Base-by-base conservation (phyloP, 805 yeast species). In the Dipodascus geniculatus region DNA sequence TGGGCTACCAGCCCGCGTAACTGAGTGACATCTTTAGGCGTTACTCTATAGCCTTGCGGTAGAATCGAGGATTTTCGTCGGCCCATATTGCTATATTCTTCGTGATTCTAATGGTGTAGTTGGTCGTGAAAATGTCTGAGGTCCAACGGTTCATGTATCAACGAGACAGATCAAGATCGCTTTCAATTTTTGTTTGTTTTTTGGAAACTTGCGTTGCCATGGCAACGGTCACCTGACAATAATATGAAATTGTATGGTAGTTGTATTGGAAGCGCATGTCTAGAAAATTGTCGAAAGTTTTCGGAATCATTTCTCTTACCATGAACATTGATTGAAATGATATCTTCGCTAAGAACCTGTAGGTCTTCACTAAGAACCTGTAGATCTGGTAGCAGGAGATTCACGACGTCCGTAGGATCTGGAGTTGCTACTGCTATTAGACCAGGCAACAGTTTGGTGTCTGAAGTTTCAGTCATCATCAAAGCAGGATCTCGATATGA, bases 401-500 rank as follows among this genome's bases (percentile, higher is more conserved):
- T 63, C 23, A 55, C 66, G 33, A 61, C 64, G 31, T 51, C 61
- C 52, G 63, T 61, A 54, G 62, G 59, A 35, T 56, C 61, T n/a
- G 65, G 67, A 35, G 50, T 65, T 55, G 59, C 61, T 54, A 57
- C 62, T 49, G 58, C 60, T 22, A 54, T 63, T 47, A 47, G 54
- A 58, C 73, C 73, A 59, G 88, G 82, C 58, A 74, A 82, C 54
- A 82, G 86, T 53, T 76, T 80, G 62, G 79, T 88, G 57, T 83
- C 96, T 58, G 75, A 84, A 53, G 73, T 93, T 55, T 77, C 90
- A 53, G 87, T 91, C 56, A 82, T 85, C 57, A 83, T 91, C 61
- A 83, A 83, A 65, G 95, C 87, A 58, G 98, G 98, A 60, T 80
- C 96, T 55, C 84, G 93, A 69, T 77, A 74, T 62, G 74, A 80